Base-by-base conservation (phyloP, 2,329 filamentous ascomycete species). In the Trichoderma sp. region DNA sequence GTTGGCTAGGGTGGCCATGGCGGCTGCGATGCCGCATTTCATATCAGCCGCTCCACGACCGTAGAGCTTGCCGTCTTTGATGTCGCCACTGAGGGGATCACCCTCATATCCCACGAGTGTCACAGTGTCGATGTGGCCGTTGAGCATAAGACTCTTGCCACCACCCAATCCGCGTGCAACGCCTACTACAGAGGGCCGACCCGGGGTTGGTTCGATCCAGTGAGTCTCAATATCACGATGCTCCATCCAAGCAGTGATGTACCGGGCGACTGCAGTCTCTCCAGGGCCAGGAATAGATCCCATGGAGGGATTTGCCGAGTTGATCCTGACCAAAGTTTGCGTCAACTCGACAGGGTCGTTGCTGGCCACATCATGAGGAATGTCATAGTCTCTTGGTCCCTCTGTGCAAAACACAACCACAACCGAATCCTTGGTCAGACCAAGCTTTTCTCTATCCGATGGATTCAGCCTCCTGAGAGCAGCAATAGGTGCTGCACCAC, bases 351-450 rank as follows among this genome's bases (percentile, higher is more conserved):
- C 80, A 0, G 82, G 75, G 51, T 86, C 83, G 6, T 86, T 82
- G 3, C 74, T 72, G 1, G 81, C 81, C 0, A 86, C 83, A 34
- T 82, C 78, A 5, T 73, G 71, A 0, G 87, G 87, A 11, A 78
- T 72, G 0, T 75, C 64, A 73, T 92, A 92, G 2, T 85, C 82
- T 47, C 91, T 84, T 9, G 77, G 75, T 0, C 90, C 90, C 53
- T 81, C 80, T 0, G 92, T 94, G 73, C 88, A 90, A 56, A 93
- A 85, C 1, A 94, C 78, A 1, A 94, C 85, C 0, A 93, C 84
- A 0, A 90, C 83, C 0, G 89, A 86, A n/a, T 88, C 80, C 0
- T 79, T 75, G 8, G 81, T 78, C 0, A 89, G 76, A 0, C 79
- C 79, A 0, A 86, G 74, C 0, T 77, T 73, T 1, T 79, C 73